Base-by-base conservation (phyloP, 495 filamentous ascomycete species). In the Penicillium desertorum region DNA sequence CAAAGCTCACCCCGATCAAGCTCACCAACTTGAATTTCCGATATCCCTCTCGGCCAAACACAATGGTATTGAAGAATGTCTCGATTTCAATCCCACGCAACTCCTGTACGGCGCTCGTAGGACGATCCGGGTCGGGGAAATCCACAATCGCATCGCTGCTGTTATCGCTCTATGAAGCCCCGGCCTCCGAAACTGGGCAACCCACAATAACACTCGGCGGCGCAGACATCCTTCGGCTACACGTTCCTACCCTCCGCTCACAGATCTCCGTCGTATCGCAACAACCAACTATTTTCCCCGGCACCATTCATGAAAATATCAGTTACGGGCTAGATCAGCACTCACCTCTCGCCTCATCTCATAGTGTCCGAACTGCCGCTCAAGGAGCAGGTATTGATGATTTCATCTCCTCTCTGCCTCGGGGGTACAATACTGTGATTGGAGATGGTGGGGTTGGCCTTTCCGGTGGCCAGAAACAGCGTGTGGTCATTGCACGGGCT, bases 41-140 rank as follows among this genome's bases (percentile, higher is more conserved):
- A 4, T 96, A 96, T 67, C 87, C 89, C 0, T 76, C 76, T 3
- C 75, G 83, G 0, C 79, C 80, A 0, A 68, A 74, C 3, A 71
- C 80, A 1, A 58, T 48, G 0, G 81, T 88, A 8, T 74, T 96
- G 5, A 74, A 73, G 12, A 69, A 81, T 44, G 65, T 95, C 45
- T 84, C 75, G 37, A 65, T 95, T n/a, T 71, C 61, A 1, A 81
- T 96, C 55, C 57, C 76, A 7, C 60, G 76, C 1, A 83, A 83
- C 19, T 83, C 79, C 0, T 87, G 80, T 57, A 88, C 83, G 4
- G 90, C 90, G 5, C 82, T 96, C 32, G 91, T 94, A 16, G 92
- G 91, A 12, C 69, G 81, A 4, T 96, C 92, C 0, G 95, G 95
- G 0, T 88, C 84, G 23, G 93, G 94, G 0, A 98, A 98, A 75